Evolutionary conservation across 2,329 filamentous ascomycete genomes (phyloP), one percentile per base, ranked within the genome.

Genomic region (Zymoseptoria ardabiliae): DNA sequence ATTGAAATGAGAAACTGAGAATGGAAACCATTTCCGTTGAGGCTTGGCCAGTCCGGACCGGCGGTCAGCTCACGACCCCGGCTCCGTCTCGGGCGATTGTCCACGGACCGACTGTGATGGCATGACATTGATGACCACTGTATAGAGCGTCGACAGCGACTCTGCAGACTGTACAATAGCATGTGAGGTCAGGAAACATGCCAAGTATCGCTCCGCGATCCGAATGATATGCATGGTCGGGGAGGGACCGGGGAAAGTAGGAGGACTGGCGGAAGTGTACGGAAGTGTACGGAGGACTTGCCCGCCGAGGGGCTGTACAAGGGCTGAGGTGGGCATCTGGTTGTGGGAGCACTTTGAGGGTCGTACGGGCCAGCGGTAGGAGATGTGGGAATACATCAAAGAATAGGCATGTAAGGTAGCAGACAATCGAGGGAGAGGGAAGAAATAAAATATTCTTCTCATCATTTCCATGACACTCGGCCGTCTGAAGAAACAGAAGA

Each of bases 81-180:
- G 53, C 61, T 35, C 28, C 41, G 54, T 56, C 53, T 58, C 56
- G 57, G 59, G 53, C 48, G 54, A 58, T 25, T 59, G 58, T 52
- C 58, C 54, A 57, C 59, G 63, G 63, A 58, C 65, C 63, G 65
- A 64, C 50, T 57, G 45, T 35, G 28, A 50, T 58, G 22, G 6
- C 11, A 25, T 53, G 54, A 20, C 52, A 21, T 20, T 30, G 25
- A 50, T 23, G 55, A 48, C 17, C 19, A 19, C 48, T 30, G n/a
- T 19, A 23, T 20, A 17, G 30, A 23, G 35, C 11, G 17, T 56
- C 53, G 56, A 28, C 10, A 50, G 21, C 13, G 28, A 6, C 1
- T 20, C 21, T 50, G 52, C 53, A 28, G 48, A 53, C 51, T 35
- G 22, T 45, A 30, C 19, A 13, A 48, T 21, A 57, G 19, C 53